Evolutionary conservation across 2,329 filamentous ascomycete species (phyloP), one percentile per base, ranked within the genome.

Genomic region (Diaporthe ilicicola): DNA sequence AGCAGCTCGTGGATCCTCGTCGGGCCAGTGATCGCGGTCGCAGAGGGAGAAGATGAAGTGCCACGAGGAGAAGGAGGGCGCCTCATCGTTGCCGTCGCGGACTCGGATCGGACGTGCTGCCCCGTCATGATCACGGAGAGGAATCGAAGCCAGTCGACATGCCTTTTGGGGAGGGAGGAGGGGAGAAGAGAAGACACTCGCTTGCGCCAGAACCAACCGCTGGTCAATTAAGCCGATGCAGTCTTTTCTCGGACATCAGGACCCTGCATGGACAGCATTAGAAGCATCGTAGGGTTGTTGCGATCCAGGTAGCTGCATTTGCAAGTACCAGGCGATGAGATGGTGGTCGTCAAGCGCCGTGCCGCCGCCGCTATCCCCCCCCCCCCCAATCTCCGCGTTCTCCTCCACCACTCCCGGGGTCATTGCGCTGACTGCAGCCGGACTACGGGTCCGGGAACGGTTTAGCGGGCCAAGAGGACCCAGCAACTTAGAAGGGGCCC

Each of bases 391-490:
- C n/a, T n/a, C n/a, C n/a, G n/a, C n/a, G n/a, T 32, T 15, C 42
- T 17, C 39, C n/a, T 32, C 42, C 44, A 22, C n/a, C 59, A 42
- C 27, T 44, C 46, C 29, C n/a, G 12, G 24, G 10, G 27, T 24
- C 37, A 39, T 39, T 39, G 32, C 32, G 27, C 24, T 22, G 42
- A 2, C 34, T 7, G 55, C 37, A 34, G 24, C 19, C 42, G 12
- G 24, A 37, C 44, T 48, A 48, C 37, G 55, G 55, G 55, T 64
- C 59, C 59, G 34, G 59, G 44, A 64, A 50, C n/a, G 59, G 59
- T 64, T 64, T 64, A 64, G 59, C 59, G 44, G 59, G 9, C 44
- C 44, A 10, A 34, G 42, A 48, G 44, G 42, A 34, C 56, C 55
- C 55, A 61, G 5, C 55, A 61, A 32, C 24, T 22, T 24, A n/a